Base-by-base conservation (phyloP, 2,329 filamentous ascomycete genomes). In the Acrocalymma vagum region DNA sequence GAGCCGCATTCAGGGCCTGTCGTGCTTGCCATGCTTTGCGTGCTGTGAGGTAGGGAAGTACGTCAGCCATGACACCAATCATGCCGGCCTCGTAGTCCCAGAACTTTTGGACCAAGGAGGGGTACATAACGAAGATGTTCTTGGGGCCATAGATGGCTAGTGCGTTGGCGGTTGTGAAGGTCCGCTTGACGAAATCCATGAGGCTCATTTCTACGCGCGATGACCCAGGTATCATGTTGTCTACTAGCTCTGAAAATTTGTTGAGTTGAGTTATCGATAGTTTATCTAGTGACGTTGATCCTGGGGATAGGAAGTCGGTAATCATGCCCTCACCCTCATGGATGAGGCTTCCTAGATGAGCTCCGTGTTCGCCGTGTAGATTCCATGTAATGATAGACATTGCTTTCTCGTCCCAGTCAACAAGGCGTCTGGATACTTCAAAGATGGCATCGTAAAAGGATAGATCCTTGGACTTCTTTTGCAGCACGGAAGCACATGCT, bases 311-410 rank as follows among this genome's bases (percentile, higher is more conserved):
- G 3, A 65, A 49, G 4, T 68, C 53, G 35, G 70, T 6, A 43
- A 26, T 17, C 31, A 24, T 5, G 26, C 42, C 4, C 51, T 32
- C 42, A 73, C 63, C 3, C 62, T 60, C 8, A 53, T 39, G n/a
- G n/a, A n/a, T n/a, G n/a, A n/a, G n/a, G 59, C 66, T n/a, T 42
- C 59, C 26, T 63, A n/a, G n/a, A n/a, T n/a, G n/a, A n/a, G n/a
- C n/a, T 71, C 13, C 42, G 63, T 25, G 39, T 60, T 39, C 28
- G 55, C 48, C 13, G 50, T 29, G 51, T 1, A 54, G 34, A 2
- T 77, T 71, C 5, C 69, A 65, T 28, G 63, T 72, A 15, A 78
- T 67, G n/a, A 72, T n/a, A n/a, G n/a, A n/a, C n/a, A n/a, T n/a
- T n/a, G n/a, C n/a, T n/a, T 51, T n/a, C n/a, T n/a, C n/a, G n/a